Percentiles rank a stretch among this genome's conserved stretches.
These are phyloP conservation scores for Leccinum sublutescens DNA, from an alignment of 768 basidiomycete species.

Conservation along the genomic window DNA sequence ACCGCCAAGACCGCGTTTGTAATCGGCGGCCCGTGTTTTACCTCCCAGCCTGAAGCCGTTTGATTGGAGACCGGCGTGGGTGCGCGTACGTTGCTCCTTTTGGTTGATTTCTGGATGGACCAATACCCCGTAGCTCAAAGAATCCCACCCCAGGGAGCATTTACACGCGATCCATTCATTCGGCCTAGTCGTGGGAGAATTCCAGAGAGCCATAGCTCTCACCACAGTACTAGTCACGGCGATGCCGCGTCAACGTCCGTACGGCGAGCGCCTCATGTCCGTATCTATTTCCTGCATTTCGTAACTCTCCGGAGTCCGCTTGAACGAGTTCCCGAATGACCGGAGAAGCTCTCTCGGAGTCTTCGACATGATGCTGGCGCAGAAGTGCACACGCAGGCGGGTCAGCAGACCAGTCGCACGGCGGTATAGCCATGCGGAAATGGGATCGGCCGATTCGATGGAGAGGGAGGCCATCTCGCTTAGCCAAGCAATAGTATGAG, in stretches of 20 bases:
- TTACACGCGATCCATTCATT: background rate
- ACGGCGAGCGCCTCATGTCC: background rate
- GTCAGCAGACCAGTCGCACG: background rate
- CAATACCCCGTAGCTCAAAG: no score
- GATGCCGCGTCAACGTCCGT: background rate
- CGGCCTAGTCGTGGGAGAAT: background rate
- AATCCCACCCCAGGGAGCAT: conserved; percentile 1
- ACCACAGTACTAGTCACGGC: conserved; percentile 1
- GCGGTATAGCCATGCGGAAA: background rate
- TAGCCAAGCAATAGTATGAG: background rate
- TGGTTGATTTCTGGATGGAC: background rate
- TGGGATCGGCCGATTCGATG: background rate
- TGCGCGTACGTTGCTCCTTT: background rate
- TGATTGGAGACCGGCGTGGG: conserved; percentile 4
- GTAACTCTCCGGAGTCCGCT: background rate
- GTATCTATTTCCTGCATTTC: background rate
- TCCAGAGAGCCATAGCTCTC: background rate
- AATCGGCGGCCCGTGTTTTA: conserved; percentile 1
- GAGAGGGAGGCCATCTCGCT: background rate
- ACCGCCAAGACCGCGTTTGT: background rate
- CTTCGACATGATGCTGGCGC: background rate
- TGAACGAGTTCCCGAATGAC: background rate
- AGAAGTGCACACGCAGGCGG: background rate
- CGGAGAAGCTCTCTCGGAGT: background rate
- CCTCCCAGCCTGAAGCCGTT: background rate